phyloP scores from a whole-genome alignment of 1,139 yeast genomes.

The Debaryomycetaceae sp. region DNA sequence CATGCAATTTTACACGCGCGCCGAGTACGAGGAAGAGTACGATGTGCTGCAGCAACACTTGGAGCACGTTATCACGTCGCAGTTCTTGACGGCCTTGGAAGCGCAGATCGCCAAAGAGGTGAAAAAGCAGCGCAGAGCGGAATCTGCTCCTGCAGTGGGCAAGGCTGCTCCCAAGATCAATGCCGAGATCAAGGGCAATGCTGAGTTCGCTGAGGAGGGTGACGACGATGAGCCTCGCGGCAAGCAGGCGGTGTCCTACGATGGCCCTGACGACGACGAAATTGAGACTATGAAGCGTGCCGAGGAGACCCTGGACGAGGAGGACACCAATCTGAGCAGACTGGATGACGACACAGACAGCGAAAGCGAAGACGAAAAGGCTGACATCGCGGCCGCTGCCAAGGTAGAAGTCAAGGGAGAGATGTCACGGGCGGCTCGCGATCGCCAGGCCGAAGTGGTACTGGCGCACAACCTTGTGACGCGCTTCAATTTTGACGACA shows the following conservation, averaged over 20 bases:
- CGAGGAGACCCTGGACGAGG: slow-evolving; percentile 68
- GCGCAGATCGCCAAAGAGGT: slow-evolving; percentile 72
- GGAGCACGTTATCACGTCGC: slow-evolving; percentile 60
- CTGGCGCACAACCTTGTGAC: slow-evolving; percentile 69
- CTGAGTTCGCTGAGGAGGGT: slow-evolving; percentile 25
- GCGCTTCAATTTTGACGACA: slow-evolving; percentile 86
- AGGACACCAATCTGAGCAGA: slow-evolving; percentile 22
- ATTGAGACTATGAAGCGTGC: slow-evolving; percentile 82
- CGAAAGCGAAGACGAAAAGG: slow-evolving; percentile 24
- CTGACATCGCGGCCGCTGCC: slow-evolving; percentile 16
- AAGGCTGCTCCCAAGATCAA: slow-evolving; percentile 64
- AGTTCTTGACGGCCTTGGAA: slow-evolving; percentile 71
- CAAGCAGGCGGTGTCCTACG: slow-evolving; percentile 88
- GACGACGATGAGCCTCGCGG: slow-evolving; percentile 61
- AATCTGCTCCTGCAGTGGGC: slow-evolving; percentile 62
- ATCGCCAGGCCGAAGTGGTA: slow-evolving; percentile 80
- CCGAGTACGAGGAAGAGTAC: slow-evolving; percentile 81
- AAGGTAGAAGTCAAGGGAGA: slow-evolving; percentile 5
- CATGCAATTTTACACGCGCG: slow-evolving; percentile 68
- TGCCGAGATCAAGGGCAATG: slow-evolving; percentile 40
- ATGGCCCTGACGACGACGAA: slow-evolving; percentile 93
- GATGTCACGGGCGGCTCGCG: slow-evolving; percentile 53
- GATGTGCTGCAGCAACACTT: slow-evolving; percentile 80
- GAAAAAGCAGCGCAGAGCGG: slow-evolving; percentile 68
- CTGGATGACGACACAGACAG: slow-evolving; percentile 15